These are phyloP conservation scores for Cystobasidium onofrii DNA, from an alignment of 768 basidiomycete genomes.

Conservation along the genomic window DNA sequence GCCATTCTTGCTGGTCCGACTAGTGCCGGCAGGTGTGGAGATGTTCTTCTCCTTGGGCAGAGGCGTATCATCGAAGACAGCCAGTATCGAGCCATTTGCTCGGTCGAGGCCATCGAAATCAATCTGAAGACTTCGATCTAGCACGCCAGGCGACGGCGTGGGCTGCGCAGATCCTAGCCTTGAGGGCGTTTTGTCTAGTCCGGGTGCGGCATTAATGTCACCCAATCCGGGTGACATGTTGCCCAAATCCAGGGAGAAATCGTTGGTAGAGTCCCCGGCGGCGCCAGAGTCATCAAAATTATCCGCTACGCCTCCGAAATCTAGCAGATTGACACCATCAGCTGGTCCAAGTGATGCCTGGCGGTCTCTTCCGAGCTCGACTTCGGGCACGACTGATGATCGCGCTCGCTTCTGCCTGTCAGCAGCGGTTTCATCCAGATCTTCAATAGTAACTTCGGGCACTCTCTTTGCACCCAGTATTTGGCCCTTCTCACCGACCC, in stretches of 20 bases:
- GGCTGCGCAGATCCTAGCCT: background rate
- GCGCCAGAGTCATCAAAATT: slow-evolving; percentile 54
- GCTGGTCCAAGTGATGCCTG: background rate
- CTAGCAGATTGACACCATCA: slow-evolving; percentile 42
- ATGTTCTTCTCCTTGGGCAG: slow-evolving; percentile 47
- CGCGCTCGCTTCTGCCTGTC: slow-evolving; percentile 45
- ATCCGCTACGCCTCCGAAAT: slow-evolving; percentile 2
- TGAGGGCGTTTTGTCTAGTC: slow-evolving; percentile 24
- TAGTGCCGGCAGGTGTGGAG: slow-evolving; percentile 47
- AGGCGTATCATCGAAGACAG: slow-evolving; percentile 48
- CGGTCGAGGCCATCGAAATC: slow-evolving; percentile 26
- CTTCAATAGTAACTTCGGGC: slow-evolving; percentile 43
- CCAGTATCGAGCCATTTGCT: slow-evolving; percentile 50
- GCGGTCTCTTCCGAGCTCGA: slow-evolving; percentile 25
- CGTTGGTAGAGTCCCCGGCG: slow-evolving; percentile 58
- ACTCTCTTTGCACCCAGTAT: background rate
- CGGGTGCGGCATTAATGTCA: background rate
- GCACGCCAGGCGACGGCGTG: slow-evolving; percentile 5
- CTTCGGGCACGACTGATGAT: background rate
- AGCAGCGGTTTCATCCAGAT: slow-evolving; percentile 50
- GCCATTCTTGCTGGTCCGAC: slow-evolving; percentile 50
- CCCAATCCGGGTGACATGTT: background rate
- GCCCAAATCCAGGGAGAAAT: slow-evolving; percentile 59
- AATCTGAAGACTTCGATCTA: slow-evolving; percentile 1
- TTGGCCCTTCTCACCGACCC: slow-evolving; percentile 35